Evolutionary conservation across 139 green algal genomes (phyloP).

Genomic region (Chlorella sorokiniana): DNA sequence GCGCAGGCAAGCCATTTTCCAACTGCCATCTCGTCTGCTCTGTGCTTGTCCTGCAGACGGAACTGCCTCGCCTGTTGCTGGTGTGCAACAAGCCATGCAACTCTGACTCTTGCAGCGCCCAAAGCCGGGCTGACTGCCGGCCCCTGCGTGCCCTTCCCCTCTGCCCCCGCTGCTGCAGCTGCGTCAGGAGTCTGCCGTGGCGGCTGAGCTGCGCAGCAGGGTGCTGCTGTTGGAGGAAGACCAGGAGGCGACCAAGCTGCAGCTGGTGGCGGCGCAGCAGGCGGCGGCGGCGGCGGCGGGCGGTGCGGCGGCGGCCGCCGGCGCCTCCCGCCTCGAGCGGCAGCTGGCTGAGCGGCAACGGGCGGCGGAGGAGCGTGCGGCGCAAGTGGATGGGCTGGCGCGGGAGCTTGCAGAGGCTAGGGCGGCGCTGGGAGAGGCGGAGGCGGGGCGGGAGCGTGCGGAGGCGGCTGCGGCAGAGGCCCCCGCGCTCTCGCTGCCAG

Average conservation of each 20-base stretch:
- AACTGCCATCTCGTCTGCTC: not conserved
- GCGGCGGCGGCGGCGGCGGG: constrained; percentile 3
- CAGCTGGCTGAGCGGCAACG: constrained; percentile 19
- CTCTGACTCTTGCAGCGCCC: not conserved
- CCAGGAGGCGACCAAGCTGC: constrained; percentile 33
- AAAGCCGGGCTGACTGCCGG: not conserved
- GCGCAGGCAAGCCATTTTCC: not conserved
- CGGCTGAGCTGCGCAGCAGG: constrained; percentile 21
- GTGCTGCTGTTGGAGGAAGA: constrained; percentile 37
- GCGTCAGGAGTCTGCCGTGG: constrained; percentile 8
- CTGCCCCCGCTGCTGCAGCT: not conserved
- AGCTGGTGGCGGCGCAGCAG: constrained; percentile 26
- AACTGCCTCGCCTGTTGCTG: not conserved
- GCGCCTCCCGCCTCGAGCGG: not conserved
- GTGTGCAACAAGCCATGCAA: not conserved
- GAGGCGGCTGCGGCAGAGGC: not conserved
- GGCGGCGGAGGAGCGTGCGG: constrained; percentile 23
- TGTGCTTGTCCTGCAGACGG: too few relatives aligned
- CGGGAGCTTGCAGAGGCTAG: constrained; percentile 9
- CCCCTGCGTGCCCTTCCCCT: not conserved
- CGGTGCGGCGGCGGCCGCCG: not conserved
- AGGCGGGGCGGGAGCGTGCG: not conserved
- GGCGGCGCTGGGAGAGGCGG: not conserved
- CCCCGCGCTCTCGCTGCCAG: not conserved
- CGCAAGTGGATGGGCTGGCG: constrained; percentile 29